These are phyloP conservation scores for Penicillium goetzii DNA, from an alignment of 495 filamentous ascomycete species.

Conservation along the genomic window DNA sequence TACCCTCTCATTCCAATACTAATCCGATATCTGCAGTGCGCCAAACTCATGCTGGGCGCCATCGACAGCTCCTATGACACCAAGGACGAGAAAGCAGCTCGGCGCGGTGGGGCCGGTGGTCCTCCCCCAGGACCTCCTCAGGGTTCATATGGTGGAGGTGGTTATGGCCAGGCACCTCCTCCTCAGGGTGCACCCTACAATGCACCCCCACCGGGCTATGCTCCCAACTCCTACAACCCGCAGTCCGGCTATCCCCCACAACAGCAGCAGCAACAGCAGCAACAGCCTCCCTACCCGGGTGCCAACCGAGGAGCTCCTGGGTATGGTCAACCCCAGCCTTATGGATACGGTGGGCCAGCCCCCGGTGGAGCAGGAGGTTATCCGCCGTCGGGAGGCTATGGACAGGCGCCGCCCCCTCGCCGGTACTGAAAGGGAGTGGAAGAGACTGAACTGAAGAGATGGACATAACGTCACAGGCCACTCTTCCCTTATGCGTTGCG, in stretches of 20 bases:
- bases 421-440: slow-evolving; percentile 27
- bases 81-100: slow-evolving; percentile 61
- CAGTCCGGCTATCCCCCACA: slow-evolving; percentile 27
- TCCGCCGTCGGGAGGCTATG: slow-evolving; percentile 33
- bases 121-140: slow-evolving; percentile 29
- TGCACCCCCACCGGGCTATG: slow-evolving; percentile 18
- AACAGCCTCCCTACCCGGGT: slow-evolving; percentile 23
- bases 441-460: not conserved
- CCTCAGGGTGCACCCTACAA: slow-evolving; percentile 27
- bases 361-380: slow-evolving; percentile 29
- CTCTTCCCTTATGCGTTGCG: not conserved
- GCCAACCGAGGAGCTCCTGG: slow-evolving; percentile 15
- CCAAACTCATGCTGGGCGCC: slow-evolving; percentile 72
- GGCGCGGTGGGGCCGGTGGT: slow-evolving; percentile 25
- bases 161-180: slow-evolving; percentile 34
- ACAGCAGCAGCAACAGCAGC: slow-evolving; percentile 14
- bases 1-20: slow-evolving; percentile 5
- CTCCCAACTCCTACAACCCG: slow-evolving; percentile 16
- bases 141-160: slow-evolving; percentile 43
- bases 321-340: slow-evolving; percentile 34
- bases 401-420: slow-evolving; percentile 35
- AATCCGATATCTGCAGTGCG: slow-evolving; percentile 43
- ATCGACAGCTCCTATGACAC: slow-evolving; percentile 68
- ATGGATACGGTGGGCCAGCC: slow-evolving; percentile 28
- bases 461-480: slow-evolving; percentile 17